A percentile compares a stretch with the other conserved stretches of the same genome.
phyloP scores from a whole-genome alignment of 2,329 filamentous ascomycete genomes.

The Dactylellina haptotyla region DNA sequence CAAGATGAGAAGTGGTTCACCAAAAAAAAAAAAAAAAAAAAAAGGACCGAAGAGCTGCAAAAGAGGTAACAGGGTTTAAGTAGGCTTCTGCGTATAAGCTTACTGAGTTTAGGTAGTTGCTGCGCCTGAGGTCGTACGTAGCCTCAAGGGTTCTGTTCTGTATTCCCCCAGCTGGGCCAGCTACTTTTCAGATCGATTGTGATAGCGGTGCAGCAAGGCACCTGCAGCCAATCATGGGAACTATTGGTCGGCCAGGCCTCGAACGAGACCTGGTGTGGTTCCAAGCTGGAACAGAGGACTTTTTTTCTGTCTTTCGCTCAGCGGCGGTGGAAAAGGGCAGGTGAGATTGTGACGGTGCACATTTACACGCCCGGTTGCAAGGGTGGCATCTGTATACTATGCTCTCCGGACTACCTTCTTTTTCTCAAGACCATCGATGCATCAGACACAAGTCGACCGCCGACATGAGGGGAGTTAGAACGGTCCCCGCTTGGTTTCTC shows the following conservation, averaged over 20 bases:
- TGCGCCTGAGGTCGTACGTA: conserved; percentile 40
- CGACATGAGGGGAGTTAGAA: too few relatives aligned
- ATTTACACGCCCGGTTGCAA: background rate
- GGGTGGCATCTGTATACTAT: too few relatives aligned
- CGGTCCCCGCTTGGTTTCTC: too few relatives aligned
- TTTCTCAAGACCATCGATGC: too few relatives aligned
- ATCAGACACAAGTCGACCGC: too few relatives aligned
- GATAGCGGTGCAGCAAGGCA: conserved; percentile 33
- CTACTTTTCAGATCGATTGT: conserved; percentile 26
- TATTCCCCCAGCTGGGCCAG: conserved; percentile 13
- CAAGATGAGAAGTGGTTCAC: too few relatives aligned
- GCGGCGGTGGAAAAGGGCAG: too few relatives aligned
- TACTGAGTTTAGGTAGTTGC: conserved; percentile 26
- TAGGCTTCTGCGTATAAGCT: conserved; percentile 18
- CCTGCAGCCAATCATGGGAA: conserved; percentile 34
- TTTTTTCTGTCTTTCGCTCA: background rate
- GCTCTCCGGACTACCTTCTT: too few relatives aligned
- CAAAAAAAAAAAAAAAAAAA: background rate
- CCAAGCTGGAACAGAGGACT: background rate
- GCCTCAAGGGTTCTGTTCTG: background rate
- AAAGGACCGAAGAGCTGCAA: background rate
- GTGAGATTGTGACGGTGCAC: background rate
- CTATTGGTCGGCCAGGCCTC: background rate
- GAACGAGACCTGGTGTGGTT: background rate
- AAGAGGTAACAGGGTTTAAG: background rate